Evolutionary conservation across 2,329 filamentous ascomycete genomes (phyloP), one percentile per base, ranked within the genome.

Genomic region (Byssochlamys sp.): DNA sequence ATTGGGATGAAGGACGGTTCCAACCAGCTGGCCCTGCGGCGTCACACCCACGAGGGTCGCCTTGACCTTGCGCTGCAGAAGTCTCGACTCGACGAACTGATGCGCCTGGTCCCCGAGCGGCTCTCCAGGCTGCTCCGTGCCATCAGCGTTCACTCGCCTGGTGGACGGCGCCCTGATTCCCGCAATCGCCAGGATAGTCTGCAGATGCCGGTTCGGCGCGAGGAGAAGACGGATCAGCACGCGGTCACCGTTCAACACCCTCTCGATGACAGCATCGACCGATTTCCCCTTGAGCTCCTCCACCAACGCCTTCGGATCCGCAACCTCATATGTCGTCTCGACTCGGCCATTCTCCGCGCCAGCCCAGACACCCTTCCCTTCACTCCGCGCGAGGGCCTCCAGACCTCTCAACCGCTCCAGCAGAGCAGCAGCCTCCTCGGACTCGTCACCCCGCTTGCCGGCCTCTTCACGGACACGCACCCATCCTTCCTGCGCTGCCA

Each of bases 391-490:
- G 64, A 88, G 83, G 50, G 83, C 80, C 74, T 97, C 91, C 33
- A 92, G 78, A 53, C 81, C 80, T 64, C 90, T 86, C 60, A 99
- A 83, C 66, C 84, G 86, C 66, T 95, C 88, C 26, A 99, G 79
- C 59, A 88, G 82, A 62, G 85, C 79, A 29, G 77, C 69, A 7
- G 87, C 81, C 55, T 91, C 87, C 58, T 94, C 88, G 1, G 86
- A 85, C 59, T 96, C 91, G 63, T 96, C 91, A 70, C 92, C 94
- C 12, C 73, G 72, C 63, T 88, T 87, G 60, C 91, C 91, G 59
- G 92, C 91, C 73, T 99, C 94, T 67, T 99, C 94, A 62, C 94
- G 86, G 59, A 99, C 83, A 77, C 94, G 95, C 62, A 91, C 78
- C 91, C 91, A 96, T 63, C 94, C 94, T 67, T 91, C 89, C 69